Percentiles rank a stretch among this genome's conserved stretches.
Evolutionary conservation across 495 filamentous ascomycete genomes (phyloP).

Genomic region (Diplogelasinospora grovesii): DNA sequence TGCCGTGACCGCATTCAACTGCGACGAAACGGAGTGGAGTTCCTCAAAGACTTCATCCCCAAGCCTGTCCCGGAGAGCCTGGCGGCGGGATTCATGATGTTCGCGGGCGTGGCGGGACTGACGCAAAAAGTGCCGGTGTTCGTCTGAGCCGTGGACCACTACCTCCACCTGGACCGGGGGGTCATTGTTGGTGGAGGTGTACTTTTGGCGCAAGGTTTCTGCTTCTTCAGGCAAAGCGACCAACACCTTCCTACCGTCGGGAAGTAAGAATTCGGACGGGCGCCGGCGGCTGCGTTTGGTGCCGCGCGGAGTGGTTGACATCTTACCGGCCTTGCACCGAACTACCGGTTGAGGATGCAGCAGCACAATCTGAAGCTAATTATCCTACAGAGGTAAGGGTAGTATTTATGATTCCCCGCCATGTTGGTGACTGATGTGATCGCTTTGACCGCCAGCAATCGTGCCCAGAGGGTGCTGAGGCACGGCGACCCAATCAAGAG

Average conservation of each 20-base stretch:
- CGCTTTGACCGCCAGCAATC: no score
- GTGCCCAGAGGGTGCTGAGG: no score
- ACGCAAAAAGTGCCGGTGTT: constrained; percentile 47
- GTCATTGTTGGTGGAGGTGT: constrained; percentile 28
- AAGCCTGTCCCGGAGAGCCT: constrained; percentile 36
- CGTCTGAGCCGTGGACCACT: constrained; percentile 45
- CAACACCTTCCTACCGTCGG: constrained; percentile 48
- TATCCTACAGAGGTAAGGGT: no score
- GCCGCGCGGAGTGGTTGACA: no score
- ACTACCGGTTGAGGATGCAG: no score
- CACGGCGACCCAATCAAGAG: no score
- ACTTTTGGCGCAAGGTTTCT: constrained; percentile 30
- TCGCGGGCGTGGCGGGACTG: constrained; percentile 36
- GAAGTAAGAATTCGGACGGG: constrained; percentile 43
- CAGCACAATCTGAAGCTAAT: no score
- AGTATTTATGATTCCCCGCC: no score
- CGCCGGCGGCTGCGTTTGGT: no score
- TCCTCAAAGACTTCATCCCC: constrained; percentile 41
- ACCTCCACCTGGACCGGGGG: constrained; percentile 39
- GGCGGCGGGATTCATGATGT: constrained; percentile 41
- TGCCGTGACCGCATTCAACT: constrained; percentile 40
- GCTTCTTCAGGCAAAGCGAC: constrained; percentile 49
- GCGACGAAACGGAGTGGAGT: constrained; percentile 41
- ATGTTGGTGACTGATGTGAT: no score
- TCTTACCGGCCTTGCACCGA: no score